These are phyloP conservation scores for Nothomitra cinnamomea DNA, from an alignment of 2,329 filamentous ascomycete species.

Conservation along the genomic window DNA sequence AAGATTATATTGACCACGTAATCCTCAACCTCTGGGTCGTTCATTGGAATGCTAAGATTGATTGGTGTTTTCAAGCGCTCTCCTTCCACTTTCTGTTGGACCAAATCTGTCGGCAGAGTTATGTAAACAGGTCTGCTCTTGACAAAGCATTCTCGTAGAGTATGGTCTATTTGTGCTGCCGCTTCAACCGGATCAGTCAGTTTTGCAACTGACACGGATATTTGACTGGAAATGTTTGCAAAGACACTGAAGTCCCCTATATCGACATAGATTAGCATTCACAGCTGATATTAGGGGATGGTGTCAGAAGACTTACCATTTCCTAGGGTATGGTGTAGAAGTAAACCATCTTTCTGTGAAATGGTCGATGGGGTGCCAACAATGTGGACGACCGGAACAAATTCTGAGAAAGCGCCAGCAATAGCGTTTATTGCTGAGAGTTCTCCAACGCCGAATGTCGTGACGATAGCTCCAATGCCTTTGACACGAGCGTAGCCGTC, in stretches of 20 bases:
- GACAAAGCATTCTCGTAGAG: slow-evolving; percentile 57
- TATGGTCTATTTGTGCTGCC: slow-evolving; percentile 59
- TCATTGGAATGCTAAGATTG: slow-evolving; percentile 44
- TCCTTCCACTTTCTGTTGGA: slow-evolving; percentile 59
- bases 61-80: slow-evolving; percentile 52
- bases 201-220: slow-evolving; percentile 55
- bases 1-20: slow-evolving; percentile 71
- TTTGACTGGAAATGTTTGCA: slow-evolving; percentile 54
- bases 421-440: slow-evolving; percentile 56
- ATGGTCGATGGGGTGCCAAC: slow-evolving; percentile 33
- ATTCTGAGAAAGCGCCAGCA: slow-evolving; percentile 58
- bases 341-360: slow-evolving; percentile 26
- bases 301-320: slow-evolving; percentile 21
- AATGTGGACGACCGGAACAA: slow-evolving; percentile 47
- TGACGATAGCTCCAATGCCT: slow-evolving; percentile 51
- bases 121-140: slow-evolving; percentile 69
- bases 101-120: slow-evolving; percentile 67
- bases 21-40: slow-evolving; percentile 55
- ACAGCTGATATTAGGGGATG: neutral
- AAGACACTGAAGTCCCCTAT: slow-evolving; percentile 63
- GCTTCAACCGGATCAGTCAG: slow-evolving; percentile 54
- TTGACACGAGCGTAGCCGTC: slow-evolving; percentile 64
- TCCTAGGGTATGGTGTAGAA: slow-evolving; percentile 30
- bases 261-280: neutral
- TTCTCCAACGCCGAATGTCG: slow-evolving; percentile 56